Conservation (phyloP, 225 moss, liverwort and hornwort species). For the Pseudoscleropodium purum region DNA sequence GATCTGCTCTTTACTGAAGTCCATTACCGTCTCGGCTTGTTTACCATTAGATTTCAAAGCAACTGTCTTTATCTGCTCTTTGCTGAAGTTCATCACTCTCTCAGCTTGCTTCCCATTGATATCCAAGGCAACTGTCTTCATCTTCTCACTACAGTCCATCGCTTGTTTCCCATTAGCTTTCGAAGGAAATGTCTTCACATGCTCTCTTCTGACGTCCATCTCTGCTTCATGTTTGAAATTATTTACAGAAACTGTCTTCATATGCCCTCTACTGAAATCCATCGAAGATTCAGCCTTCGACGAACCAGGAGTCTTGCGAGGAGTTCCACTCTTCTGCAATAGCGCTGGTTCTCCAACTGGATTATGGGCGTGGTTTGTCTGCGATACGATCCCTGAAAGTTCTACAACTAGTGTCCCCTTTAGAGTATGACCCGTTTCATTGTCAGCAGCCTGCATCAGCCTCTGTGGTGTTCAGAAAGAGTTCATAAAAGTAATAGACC, state of each 20-base stretch:
- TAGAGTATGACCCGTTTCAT: constrained; percentile 1
- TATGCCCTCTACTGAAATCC: not conserved
- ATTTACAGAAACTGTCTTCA: constrained; percentile 3
- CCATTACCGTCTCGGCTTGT: not conserved
- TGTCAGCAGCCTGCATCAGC: constrained; percentile 23
- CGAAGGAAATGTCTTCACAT: not conserved
- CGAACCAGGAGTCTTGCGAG: not conserved
- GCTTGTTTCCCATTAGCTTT: not conserved
- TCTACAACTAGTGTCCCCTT: constrained; percentile 29
- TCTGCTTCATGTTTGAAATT: not conserved
- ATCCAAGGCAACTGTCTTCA: not conserved
- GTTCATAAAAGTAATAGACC: not conserved
- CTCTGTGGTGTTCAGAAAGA: not conserved
- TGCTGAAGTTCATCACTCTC: not conserved
- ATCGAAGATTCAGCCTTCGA: not conserved
- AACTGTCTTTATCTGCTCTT: not conserved
- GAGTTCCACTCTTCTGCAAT: not conserved
- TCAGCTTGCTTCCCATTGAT: not conserved
- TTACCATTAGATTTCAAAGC: not conserved
- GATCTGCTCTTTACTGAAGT: not conserved
- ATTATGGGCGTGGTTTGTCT: not conserved
- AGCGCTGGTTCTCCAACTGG: not conserved
- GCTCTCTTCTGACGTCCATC: not conserved
- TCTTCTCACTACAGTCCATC: not conserved
- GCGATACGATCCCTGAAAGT: constrained; percentile 15